A percentile compares a stretch with the other conserved stretches of the same genome.
Evolutionary conservation across 768 basidiomycete genomes (phyloP).

Genomic region (Tylopilus plumbeoviolaceoides): DNA sequence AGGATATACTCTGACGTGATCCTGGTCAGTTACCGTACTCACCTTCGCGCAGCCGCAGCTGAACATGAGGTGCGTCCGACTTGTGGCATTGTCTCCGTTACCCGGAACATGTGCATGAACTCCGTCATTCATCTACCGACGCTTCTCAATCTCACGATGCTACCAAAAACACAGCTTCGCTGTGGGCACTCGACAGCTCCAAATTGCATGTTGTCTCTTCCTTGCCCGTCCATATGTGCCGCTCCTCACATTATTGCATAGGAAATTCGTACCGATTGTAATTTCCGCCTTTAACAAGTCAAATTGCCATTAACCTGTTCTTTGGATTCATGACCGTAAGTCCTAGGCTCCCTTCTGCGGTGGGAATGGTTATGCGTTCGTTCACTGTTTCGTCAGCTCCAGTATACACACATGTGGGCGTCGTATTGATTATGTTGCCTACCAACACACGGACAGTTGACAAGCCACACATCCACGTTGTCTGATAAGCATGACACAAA

Average conservation of each 20-base stretch:
- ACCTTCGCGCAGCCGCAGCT: neutral
- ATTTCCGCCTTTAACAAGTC: neutral
- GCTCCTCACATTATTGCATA: neutral
- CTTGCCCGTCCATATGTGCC: neutral
- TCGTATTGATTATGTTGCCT: neutral
- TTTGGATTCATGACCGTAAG: neutral
- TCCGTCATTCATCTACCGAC: neutral
- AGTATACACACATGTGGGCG: too few species aligned
- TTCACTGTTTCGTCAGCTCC: neutral
- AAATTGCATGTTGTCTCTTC: neutral
- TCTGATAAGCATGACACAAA: neutral
- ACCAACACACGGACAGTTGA: neutral
- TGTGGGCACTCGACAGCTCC: slow-evolving; percentile 4
- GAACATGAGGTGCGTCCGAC: neutral
- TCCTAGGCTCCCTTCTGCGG: neutral
- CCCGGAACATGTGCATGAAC: too few species aligned
- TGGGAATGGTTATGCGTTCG: neutral
- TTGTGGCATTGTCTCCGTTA: too few species aligned
- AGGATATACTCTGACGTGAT: neutral
- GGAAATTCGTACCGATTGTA: neutral
- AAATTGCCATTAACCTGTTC: neutral
- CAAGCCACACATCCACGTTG: neutral
- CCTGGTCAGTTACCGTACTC: neutral
- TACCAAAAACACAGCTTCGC: slow-evolving; percentile 1
- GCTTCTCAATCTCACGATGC: neutral